Base-by-base conservation (phyloP, 148 eudicot species). In the Amaranthus hypochondriacus region DNA sequence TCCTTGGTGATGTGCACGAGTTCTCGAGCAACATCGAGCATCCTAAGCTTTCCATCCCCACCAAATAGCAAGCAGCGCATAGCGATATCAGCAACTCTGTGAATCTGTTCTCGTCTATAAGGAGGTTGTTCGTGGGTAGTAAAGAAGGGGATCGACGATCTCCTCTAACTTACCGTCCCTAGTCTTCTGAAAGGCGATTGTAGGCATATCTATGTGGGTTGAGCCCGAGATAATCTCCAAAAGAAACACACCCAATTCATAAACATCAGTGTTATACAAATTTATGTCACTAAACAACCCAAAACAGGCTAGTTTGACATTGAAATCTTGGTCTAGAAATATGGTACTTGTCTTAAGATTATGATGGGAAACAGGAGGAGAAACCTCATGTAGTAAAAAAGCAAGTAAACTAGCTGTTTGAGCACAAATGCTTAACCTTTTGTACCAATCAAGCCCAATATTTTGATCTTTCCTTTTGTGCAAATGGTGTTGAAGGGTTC, bases 51-150 rank as follows among this genome's bases (percentile, higher is more conserved):
- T 7, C 93, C 93, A 63, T 83, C 88, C 21, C 76, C 85, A 9
- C 96, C 98, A 73, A 90, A 92, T 62, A 90, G 73, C 74, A 92
- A 69, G 70, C 98, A 92, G 79, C 96, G 82, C 21, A 88, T 86
- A 6, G 91, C 93, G 50, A 92, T 80, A 74, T 92, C 96, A 54
- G 93, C 89, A 39, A 89, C 84, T 70, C 80, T 80, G 21, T 87
- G 87, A 39, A 92, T 90, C 84, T 92, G 90, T 71, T 87, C 93
- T 73, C 76, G 75, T 18, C 86, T 73, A 11, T 62, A 86, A 11
- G 70, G 59, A n/a, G 90, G 92, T 60, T 87, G 97, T 72, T 92
- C 96, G 44, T 88, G 89, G 89, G 65, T 84, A 92, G 73, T 90
- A 84, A 15, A 92, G 84, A 52, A 84, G 69, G 28, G 98, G 92